Evolutionary conservation across 805 yeast genomes (phyloP), one percentile per base, ranked within the genome.

Genomic region (Naumovozyma dairenensis): DNA sequence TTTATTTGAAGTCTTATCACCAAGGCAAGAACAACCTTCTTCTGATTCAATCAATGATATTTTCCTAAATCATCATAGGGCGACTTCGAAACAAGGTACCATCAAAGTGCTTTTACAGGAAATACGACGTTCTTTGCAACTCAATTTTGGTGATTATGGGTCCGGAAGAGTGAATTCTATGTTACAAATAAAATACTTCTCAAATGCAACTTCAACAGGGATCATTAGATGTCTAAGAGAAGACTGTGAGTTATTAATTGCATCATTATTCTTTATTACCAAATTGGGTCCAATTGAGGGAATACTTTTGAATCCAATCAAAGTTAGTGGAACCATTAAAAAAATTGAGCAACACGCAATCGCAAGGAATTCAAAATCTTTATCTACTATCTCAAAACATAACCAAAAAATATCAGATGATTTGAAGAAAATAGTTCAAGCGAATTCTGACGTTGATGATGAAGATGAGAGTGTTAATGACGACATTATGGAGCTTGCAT

Each of bases 261-360:
- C 80, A 0, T 83, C 94, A 0, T 53, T 89, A 39, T 61, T 74
- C 1, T 53, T 77, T 31, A 70, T 79, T 8, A 64, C 63, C 25
- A 59, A 60, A 19, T 47, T 85, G 2, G 75, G 67, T 13, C 74
- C 69, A 16, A 49, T 50, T 20, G 58, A 60, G 5, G 57, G 55
- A 1, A 70, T 75, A 4, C 67, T 80, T 8, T 55, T 86, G 12
- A 65, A 77, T 35, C 77, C 82, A 19, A 59, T 71, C 4, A 80
- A 79, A 37, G 74, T 83, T 0, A 78, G 94, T 49, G 97, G 96
- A 0, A 85, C 96, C 0, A 86, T 87, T 21, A 78, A 77, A 51
- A 84, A 83, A 50, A 73, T 93, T 43, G 94, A 87, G 51, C 70
- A 75, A 43, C 71, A 66, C 37, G 79, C 86, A 0, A 74, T 83